Evolutionary conservation across 129 eudicot genomes (phyloP).

Genomic region (Flaveria sonorensis): DNA sequence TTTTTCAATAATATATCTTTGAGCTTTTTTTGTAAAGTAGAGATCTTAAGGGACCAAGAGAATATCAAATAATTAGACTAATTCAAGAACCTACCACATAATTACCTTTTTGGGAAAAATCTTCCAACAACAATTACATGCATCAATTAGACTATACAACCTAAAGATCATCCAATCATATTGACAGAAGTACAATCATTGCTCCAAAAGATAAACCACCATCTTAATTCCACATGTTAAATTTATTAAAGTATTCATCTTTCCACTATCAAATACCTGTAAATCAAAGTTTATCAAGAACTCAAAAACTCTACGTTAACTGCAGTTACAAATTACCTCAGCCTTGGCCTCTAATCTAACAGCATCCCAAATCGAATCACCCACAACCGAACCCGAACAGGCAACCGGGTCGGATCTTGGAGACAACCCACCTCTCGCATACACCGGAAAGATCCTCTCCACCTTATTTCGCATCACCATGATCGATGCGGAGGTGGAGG

Average conservation of each 20-base stretch:
- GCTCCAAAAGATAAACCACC: constrained; percentile 15
- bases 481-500: constrained; percentile 30
- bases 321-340: constrained; percentile 40
- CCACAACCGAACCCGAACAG: constrained; percentile 42
- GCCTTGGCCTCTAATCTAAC: constrained; percentile 57
- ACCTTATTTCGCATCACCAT: constrained; percentile 43
- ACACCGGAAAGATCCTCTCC: constrained; percentile 68
- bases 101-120: constrained; percentile 23
- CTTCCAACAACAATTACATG: constrained; percentile 20
- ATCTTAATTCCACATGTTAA: constrained; percentile 15
- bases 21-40: constrained; percentile 18
- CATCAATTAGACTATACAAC: background rate
- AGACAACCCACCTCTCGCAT: constrained; percentile 53
- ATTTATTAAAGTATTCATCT: constrained; percentile 22
- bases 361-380: constrained; percentile 70
- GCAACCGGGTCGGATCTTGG: constrained; percentile 47
- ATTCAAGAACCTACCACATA: constrained; percentile 27
- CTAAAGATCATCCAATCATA: constrained; percentile 3
- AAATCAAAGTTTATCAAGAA: background rate
- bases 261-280: constrained; percentile 9
- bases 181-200: constrained; percentile 3
- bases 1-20: background rate
- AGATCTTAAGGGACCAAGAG: constrained; percentile 15
- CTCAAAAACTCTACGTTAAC: background rate
- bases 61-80: constrained; percentile 21